Base-by-base conservation (phyloP, 106 monocot species). In the Dioscorea dumetorum region DNA sequence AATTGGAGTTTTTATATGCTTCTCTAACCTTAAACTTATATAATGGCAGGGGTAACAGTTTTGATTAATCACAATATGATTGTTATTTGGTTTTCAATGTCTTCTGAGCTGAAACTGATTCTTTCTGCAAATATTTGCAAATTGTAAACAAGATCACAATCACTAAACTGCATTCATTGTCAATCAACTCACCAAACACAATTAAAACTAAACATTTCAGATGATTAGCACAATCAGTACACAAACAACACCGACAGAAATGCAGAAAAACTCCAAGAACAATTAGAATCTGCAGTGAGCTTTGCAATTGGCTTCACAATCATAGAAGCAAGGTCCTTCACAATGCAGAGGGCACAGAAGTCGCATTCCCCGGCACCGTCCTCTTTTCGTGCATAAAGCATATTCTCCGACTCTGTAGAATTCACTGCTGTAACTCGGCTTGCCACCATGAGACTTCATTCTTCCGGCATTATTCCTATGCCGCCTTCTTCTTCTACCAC, bases 301-400 rank as follows among this genome's bases (percentile, higher is more conserved):
- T 64, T 64, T 85, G 85, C 94, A 95, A 50, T 83, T 91, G 60
- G 69, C 68, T 32, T 85, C 76, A 54, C 90, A 95, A 74, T 95
- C 91, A 64, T 95, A 95, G 75, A 88, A 79, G 70, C 94, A 95
- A 17, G 91, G 87, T 0, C 91, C 91, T 34, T 88, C 70, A 67
- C 94, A 95, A 50, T 91, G 94, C 70, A 95, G 64, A 14, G 94
- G 94, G 72, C 94, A 95, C 4, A 90, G 68, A 62, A 95, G 76
- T 73, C 74, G 69, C 91, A 70, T 73, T 60, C 91, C 85, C 22
- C 77, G 50, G 69, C 91, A 95, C 41, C 71, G 65, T 19, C 81
- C 85, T 24, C 58, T 50, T 20, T 58, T 67, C 12, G 60, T 76
- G 73, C 95, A 95, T 76, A 76, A 68, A 1, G 86, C 95, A 52